Base-by-base conservation (phyloP, 2,329 filamentous ascomycete genomes). In the Fusarium transvaalense region DNA sequence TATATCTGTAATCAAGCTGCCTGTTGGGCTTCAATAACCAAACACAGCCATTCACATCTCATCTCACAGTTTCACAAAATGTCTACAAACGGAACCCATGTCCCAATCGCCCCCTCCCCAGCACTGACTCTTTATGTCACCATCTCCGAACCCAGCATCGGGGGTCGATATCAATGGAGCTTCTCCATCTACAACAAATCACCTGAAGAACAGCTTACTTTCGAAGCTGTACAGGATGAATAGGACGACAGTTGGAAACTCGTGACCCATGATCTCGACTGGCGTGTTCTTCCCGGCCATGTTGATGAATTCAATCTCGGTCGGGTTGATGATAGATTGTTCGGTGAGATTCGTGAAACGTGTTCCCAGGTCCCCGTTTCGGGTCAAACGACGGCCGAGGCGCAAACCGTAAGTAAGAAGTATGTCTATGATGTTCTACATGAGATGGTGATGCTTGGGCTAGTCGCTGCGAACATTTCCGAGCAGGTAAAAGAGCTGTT, bases 321-420 rank as follows among this genome's bases (percentile, higher is more conserved):
- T n/a, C n/a, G n/a, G n/a, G n/a, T n/a, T n/a, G n/a, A n/a, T n/a
- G n/a, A n/a, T n/a, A n/a, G n/a, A n/a, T n/a, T n/a, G n/a, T n/a
- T n/a, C n/a, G n/a, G n/a, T n/a, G n/a, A 9, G 12, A 15, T 39
- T 3, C 13, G 38, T 23, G 5, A 39, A 5, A 29, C 8, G 29
- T 12, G 10, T 8, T 37, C 2, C n/a, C 15, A 37, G 7, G 15
- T n/a, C 39, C 15, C 15, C 15, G 9, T 27, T 42, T 5, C 15
- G 23, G 3, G 5, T n/a, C 6, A 9, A 15, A 9, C 2, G 4
- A 8, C 13, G 34, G 1, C 15, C 10, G 17, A 9, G 1, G 17
- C 7, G 13, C 25, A 3, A n/a, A n/a, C 27, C 15, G 15, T n/a
- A 29, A 29, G 15, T 6, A 25, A 43, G 23, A 15, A n/a, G 14